Percentiles rank a stretch among this genome's conserved stretches.
These are phyloP conservation scores for Boletus edulis DNA, from an alignment of 768 basidiomycete genomes.

Conservation along the genomic window DNA sequence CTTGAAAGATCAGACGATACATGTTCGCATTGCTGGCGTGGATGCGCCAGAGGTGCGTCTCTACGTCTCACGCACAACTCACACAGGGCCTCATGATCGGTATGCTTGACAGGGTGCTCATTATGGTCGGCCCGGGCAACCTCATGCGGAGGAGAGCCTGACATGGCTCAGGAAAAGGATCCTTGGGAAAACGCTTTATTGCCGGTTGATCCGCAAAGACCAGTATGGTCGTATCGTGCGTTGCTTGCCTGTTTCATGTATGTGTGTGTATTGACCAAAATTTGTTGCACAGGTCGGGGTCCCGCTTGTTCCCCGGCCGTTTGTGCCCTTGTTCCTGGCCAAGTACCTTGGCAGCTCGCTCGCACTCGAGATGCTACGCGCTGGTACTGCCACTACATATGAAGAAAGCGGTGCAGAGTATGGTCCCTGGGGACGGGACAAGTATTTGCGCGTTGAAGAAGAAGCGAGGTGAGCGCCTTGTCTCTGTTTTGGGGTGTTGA, in stretches of 20 bases:
- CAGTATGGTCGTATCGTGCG: slow-evolving; percentile 82
- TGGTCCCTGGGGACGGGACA: slow-evolving; percentile 63
- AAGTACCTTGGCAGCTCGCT: slow-evolving; percentile 43
- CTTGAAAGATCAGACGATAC: slow-evolving; percentile 77
- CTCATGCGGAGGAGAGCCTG: slow-evolving; percentile 69
- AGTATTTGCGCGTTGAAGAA: slow-evolving; percentile 57
- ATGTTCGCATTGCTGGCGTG: slow-evolving; percentile 85
- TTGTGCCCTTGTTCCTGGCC: slow-evolving; percentile 50
- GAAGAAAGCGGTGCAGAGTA: slow-evolving; percentile 79
- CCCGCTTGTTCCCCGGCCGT: slow-evolving; percentile 46
- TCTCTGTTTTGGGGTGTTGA: not conserved
- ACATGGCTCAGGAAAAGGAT: slow-evolving; percentile 64
- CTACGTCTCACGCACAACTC: no score
- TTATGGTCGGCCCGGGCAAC: slow-evolving; percentile 80
- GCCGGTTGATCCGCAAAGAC: slow-evolving; percentile 73
- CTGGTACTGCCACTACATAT: slow-evolving; percentile 77
- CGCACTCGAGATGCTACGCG: slow-evolving; percentile 72
- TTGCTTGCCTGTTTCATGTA: slow-evolving; percentile 1
- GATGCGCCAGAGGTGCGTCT: slow-evolving; percentile 84
- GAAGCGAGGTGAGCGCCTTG: slow-evolving; percentile 55
- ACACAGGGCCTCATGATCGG: not conserved
- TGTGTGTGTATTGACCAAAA: not conserved
- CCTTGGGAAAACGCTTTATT: slow-evolving; percentile 58
- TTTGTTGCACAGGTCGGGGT: slow-evolving; percentile 57
- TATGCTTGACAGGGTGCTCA: slow-evolving; percentile 56